These are phyloP conservation scores for Alternaria ethzedia DNA, from an alignment of 2,329 filamentous ascomycete species.

Conservation along the genomic window DNA sequence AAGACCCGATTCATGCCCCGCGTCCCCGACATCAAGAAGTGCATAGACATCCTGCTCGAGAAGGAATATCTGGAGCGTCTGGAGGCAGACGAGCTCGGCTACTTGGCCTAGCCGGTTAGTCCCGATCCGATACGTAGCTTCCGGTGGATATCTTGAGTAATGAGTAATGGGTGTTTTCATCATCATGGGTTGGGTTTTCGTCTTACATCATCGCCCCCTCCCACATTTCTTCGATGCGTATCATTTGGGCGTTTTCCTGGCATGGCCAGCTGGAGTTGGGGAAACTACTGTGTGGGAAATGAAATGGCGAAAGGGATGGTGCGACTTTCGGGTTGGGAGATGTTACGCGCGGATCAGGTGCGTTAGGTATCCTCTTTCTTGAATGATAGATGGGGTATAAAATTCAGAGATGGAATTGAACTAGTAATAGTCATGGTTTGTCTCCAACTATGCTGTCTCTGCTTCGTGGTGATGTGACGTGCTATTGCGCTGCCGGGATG, in stretches of 20 bases:
- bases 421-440: too few species aligned
- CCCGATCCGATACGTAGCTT: background rate
- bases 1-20: constrained; percentile 91
- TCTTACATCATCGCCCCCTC: constrained; percentile 1
- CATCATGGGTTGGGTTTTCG: constrained; percentile 5
- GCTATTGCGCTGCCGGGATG: too few species aligned
- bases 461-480: too few species aligned
- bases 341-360: background rate
- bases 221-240: background rate
- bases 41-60: constrained; percentile 96
- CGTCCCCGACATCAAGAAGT: constrained; percentile 97
- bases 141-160: constrained; percentile 4
- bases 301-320: background rate
- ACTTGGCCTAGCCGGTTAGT: constrained; percentile 63
- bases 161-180: constrained; percentile 9
- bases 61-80: constrained; percentile 98
- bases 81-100: constrained; percentile 92
- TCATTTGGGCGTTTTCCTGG: constrained; percentile 11
- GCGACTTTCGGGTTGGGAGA: background rate
- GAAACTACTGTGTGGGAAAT: background rate
- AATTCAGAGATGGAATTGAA: too few species aligned
- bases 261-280: background rate
- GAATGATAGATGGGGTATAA: background rate
- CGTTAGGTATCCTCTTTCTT: background rate
- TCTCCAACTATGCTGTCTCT: too few species aligned